These are phyloP conservation scores for Fistulinella staudtii DNA, from an alignment of 1,284 basidiomycete species.

Conservation along the genomic window DNA sequence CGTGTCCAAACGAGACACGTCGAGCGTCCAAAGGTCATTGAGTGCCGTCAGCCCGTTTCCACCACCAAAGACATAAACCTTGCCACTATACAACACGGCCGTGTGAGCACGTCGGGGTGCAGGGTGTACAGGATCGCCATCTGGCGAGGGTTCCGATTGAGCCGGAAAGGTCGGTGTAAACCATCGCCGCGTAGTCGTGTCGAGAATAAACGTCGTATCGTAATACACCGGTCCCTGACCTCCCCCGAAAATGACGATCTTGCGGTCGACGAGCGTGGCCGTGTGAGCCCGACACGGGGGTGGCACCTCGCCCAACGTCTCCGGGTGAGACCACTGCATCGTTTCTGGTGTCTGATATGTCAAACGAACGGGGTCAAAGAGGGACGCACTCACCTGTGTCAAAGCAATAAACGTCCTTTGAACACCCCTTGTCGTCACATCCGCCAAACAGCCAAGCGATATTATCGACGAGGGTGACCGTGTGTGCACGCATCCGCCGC, in stretches of 20 bases:
- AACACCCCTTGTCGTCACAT: slow-evolving; percentile 76
- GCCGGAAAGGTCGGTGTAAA: slow-evolving; percentile 44
- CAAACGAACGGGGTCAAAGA: not conserved
- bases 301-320: slow-evolving; percentile 69
- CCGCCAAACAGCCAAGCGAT: slow-evolving; percentile 88
- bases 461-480: slow-evolving; percentile 77
- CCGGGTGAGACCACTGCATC: slow-evolving; percentile 83
- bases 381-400: slow-evolving; percentile 61
- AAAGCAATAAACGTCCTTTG: slow-evolving; percentile 80
- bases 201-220: slow-evolving; percentile 76
- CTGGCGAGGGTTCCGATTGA: slow-evolving; percentile 8
- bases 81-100: slow-evolving; percentile 69
- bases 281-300: slow-evolving; percentile 87
- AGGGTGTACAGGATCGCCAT: slow-evolving; percentile 37
- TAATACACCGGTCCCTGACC: slow-evolving; percentile 78
- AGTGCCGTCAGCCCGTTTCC: slow-evolving; percentile 87
- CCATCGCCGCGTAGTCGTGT: slow-evolving; percentile 74
- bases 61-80: slow-evolving; percentile 87
- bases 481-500: slow-evolving; percentile 80
- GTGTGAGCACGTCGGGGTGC: slow-evolving; percentile 84
- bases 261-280: slow-evolving; percentile 79
- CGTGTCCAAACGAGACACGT: slow-evolving; percentile 44
- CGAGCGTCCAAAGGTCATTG: slow-evolving; percentile 88
- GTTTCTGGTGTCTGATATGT: slow-evolving; percentile 55
- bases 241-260: slow-evolving; percentile 82